Evolutionary conservation across 768 basidiomycete genomes (phyloP), one percentile per base, ranked within the genome.

Genomic region (Favolaschia claudopus): DNA sequence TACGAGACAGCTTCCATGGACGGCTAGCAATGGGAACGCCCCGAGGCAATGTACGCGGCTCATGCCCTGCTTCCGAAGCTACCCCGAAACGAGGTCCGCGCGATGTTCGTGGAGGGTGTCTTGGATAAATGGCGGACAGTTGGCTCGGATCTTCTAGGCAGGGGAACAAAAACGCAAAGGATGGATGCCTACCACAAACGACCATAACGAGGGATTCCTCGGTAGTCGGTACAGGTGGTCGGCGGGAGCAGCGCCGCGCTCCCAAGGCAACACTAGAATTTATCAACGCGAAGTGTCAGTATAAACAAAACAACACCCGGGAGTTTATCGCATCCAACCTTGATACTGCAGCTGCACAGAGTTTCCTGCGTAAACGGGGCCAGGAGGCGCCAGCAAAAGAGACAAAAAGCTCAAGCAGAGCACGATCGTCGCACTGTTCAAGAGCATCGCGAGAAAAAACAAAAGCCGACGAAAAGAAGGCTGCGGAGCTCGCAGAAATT

Each of bases 191-290:
- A 2, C 55, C 1, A 62, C 60, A 3, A 62, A 61, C 29, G 55
- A 54, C 12, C 33, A 47, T 1, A 57, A 58, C 40, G 58, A 59
- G 36, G 50, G 53, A 0, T 42, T 38, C 13, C 34, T 61, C 76
- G 81, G 52, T n/a, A n/a, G n/a, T n/a, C n/a, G n/a, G n/a, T 79
- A 4, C 57, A 0, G 20, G 52, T 31, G 49, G 28, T 2, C 49
- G 57, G 6, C 28, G 37, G 7, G 57, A 33, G 13, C 15, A 14
- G 36, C 57, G 57, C 10, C 22, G 57, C 5, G 49, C 49, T 4
- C 56, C 57, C 34, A 50, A 43, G 13, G 42, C 57, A 5, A 51
- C 33, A 1, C 7, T 58, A 9, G 57, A 58, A 17, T 48, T 47
- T 19, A 32, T 59, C 28, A 53, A 59, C 19, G 34, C 49, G 20